A percentile compares a stretch with the other conserved stretches of the same genome.
Conservation (phyloP, 2,329 filamentous ascomycete genomes). For the Lachnum nothofagi region DNA sequence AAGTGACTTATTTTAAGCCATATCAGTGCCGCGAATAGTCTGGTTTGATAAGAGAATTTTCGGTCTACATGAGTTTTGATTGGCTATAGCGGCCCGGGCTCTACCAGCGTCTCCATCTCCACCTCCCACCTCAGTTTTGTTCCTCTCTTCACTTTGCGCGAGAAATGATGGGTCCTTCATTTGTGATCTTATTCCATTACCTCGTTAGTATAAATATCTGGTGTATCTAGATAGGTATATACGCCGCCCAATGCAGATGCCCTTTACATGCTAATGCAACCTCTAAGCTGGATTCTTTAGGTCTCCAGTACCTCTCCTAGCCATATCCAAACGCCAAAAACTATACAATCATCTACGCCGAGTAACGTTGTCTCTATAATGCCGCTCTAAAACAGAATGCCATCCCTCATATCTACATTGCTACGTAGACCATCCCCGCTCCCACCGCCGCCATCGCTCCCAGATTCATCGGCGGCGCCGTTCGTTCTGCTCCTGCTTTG, state of each 20-base stretch:
- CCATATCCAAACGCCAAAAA: neutral
- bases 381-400: neutral
- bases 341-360: neutral
- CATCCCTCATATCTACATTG: constrained; percentile 15
- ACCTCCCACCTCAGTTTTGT: neutral
- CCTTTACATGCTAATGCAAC: neutral
- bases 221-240: neutral
- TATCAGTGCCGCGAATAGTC: too few relatives aligned
- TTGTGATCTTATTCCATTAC: neutral
- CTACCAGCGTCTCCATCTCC: too few relatives aligned
- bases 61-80: neutral
- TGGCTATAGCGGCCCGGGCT: neutral
- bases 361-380: neutral
- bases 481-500: constrained; percentile 9
- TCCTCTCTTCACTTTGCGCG: too few relatives aligned
- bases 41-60: neutral
- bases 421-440: constrained; percentile 24
- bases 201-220: neutral
- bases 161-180: neutral
- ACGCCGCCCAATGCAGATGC: neutral
- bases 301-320: neutral
- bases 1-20: neutral
- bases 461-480: constrained; percentile 13
- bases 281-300: neutral
- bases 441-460: constrained; percentile 24